These are phyloP conservation scores for Trichoderma parareesei DNA, from an alignment of 495 filamentous ascomycete genomes.

Conservation along the genomic window DNA sequence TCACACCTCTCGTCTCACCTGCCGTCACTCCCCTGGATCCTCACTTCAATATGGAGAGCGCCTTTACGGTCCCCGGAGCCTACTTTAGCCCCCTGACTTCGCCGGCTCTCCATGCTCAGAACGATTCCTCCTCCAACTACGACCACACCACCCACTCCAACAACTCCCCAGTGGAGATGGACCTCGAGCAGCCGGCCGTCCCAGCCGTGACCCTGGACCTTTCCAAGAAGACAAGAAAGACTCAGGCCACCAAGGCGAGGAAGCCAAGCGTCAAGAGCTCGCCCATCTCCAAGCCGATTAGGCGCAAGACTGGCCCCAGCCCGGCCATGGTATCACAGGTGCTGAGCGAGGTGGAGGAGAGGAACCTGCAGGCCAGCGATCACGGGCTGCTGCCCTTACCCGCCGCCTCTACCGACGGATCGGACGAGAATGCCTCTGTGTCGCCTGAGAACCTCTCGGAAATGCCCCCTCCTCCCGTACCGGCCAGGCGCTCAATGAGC, in stretches of 20 bases:
- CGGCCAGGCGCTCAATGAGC: slow-evolving; percentile 36
- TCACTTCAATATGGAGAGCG: slow-evolving; percentile 67
- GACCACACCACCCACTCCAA: slow-evolving; percentile 31
- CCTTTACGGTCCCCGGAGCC: slow-evolving; percentile 76
- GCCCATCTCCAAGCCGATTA: slow-evolving; percentile 70
- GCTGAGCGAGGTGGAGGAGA: slow-evolving; percentile 43
- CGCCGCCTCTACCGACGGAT: slow-evolving; percentile 19
- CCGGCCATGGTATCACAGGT: slow-evolving; percentile 48
- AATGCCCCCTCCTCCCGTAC: slow-evolving; percentile 52
- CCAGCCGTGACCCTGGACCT: slow-evolving; percentile 29
- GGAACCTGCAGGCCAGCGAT: slow-evolving; percentile 18
- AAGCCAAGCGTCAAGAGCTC: slow-evolving; percentile 61
- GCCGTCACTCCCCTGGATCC: slow-evolving; percentile 86
- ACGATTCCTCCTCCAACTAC: slow-evolving; percentile 37
- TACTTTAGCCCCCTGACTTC: slow-evolving; percentile 94
- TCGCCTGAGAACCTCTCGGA: slow-evolving; percentile 48
- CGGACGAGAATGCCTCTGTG: slow-evolving; percentile 41
- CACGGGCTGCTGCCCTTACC: slow-evolving; percentile 16
- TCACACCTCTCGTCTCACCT: slow-evolving; percentile 90
- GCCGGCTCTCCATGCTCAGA: slow-evolving; percentile 79
- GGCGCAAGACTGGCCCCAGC: slow-evolving; percentile 51
- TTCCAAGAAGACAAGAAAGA: slow-evolving; percentile 41
- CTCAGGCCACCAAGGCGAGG: slow-evolving; percentile 37
- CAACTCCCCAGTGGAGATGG: slow-evolving; percentile 40
- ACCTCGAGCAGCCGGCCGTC: slow-evolving; percentile 26